Base-by-base conservation (phyloP, 352 stramenopile genomes). In the Phytophthora colocasiae region DNA sequence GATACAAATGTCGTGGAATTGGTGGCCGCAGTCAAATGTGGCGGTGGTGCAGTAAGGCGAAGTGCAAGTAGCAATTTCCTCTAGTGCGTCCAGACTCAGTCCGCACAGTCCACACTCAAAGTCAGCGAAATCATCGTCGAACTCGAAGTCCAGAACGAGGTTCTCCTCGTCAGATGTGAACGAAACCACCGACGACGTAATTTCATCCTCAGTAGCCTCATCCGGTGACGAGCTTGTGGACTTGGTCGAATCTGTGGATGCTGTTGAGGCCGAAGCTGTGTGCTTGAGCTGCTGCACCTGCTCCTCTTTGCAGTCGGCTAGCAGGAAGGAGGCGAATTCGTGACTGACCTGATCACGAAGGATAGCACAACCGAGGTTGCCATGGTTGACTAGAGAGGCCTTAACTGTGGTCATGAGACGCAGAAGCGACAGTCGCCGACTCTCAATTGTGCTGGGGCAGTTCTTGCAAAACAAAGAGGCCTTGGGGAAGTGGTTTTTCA, bases 401-500 rank as follows among this genome's bases (percentile, higher is more conserved):
- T 73, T 66, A 22, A 79, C 47, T 7, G 66, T 76, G 3, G 45
- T 47, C 12, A 78, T 27, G 15, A 78, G 50, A 7, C 60, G 65
- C 29, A 72, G 44, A 9, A 78, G 60, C 22, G 70, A 68, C 36
- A 66, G 56, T 6, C 70, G 60, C 0, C 70, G 65, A 22, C 56
- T 70, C 60, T 78, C 60, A 46, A 78, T 57, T 4, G 66, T 74
- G 47, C 44, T 63, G 62, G 60, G 56, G 54, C 55, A 63, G 56
- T 73, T 73, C 55, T 68, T 74, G 59, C 54, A 66, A 62, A 84
- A 78, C 6, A 80, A 46, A 15, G 63, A 70, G 22, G 54, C 51
- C 54, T 75, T 78, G 17, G 83, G 80, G 46, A 90, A 90, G 59
- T 83, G 75, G 38, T 75, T 75, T 53, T 77, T 78, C 26, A 87